Conservation (phyloP, 192 early-diverging fungal genomes). For the Rhizoclosmatium globosum region DNA sequence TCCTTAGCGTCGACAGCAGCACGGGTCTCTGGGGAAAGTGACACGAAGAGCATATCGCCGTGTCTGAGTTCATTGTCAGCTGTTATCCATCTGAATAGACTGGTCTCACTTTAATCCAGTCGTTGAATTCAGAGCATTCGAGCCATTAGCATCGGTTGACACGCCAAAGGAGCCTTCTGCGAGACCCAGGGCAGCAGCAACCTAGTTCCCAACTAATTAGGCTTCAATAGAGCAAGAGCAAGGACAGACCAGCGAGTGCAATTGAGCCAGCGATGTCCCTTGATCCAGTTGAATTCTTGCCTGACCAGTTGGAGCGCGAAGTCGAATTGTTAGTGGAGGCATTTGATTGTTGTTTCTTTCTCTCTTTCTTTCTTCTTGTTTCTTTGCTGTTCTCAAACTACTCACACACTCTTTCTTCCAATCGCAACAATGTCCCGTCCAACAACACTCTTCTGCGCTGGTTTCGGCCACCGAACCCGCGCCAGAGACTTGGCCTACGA, state of each 20-base stretch:
- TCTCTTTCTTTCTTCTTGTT: not conserved
- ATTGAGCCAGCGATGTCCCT: conserved; percentile 53
- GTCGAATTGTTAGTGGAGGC: conserved; percentile 62
- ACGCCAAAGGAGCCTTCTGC: conserved; percentile 46
- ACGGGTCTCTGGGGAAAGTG: conserved; percentile 5
- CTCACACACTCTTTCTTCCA: no score
- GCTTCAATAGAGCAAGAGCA: not conserved
- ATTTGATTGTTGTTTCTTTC: conserved; percentile 2
- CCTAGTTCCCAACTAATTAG: not conserved
- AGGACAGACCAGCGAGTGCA: conserved; percentile 64
- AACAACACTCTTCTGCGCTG: conserved; percentile 85
- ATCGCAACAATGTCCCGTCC: conserved; percentile 33
- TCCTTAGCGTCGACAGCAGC: conserved; percentile 24
- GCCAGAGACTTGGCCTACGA: conserved; percentile 94
- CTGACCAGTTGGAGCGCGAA: conserved; percentile 77
- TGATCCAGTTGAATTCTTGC: conserved; percentile 68
- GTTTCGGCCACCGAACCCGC: conserved; percentile 78
- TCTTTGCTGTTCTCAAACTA: not conserved
- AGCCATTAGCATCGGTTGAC: conserved; percentile 19
- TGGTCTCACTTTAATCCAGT: conserved; percentile 13
- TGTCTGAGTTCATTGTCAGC: conserved; percentile 33
- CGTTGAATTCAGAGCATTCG: not conserved
- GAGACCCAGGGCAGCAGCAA: conserved; percentile 7
- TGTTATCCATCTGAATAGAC: not conserved
- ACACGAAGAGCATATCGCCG: conserved; percentile 51